Evolutionary conservation across 768 basidiomycete species (phyloP).

Genomic region (Mycena olivaceomarginata): DNA sequence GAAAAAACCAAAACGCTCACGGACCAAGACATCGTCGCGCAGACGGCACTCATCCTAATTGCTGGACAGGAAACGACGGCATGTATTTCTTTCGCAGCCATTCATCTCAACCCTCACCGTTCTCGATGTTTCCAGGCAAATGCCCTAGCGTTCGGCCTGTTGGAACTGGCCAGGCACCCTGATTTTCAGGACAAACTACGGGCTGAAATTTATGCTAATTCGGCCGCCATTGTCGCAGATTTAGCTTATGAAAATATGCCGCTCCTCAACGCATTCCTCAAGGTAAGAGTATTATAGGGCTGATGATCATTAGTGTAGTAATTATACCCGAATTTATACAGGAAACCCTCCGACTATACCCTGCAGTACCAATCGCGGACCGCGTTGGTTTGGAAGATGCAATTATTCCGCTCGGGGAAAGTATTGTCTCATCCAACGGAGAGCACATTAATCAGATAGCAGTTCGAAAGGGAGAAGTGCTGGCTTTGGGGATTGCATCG

Average conservation of each 20-base stretch:
- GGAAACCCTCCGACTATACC: neutral
- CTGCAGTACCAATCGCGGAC: neutral
- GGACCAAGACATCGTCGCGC: too few species aligned
- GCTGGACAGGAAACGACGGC: neutral
- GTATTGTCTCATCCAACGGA: conserved; percentile 1
- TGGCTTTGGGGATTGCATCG: neutral
- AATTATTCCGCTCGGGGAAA: conserved; percentile 12
- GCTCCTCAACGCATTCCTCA: conserved; percentile 16
- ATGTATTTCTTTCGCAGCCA: too few species aligned
- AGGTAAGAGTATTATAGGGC: neutral
- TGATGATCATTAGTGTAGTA: conserved; percentile 4
- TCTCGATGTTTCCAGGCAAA: neutral
- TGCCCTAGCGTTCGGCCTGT: neutral
- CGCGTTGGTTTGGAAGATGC: conserved; percentile 17
- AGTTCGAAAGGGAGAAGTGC: neutral
- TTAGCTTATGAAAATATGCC: too few species aligned
- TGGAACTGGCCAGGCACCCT: conserved; percentile 25
- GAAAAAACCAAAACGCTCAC: too few species aligned
- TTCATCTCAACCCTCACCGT: too few species aligned
- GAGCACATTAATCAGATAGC: neutral
- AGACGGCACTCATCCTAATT: neutral
- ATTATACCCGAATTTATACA: conserved; percentile 26
- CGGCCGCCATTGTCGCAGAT: neutral
- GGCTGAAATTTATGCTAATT: conserved; percentile 20
- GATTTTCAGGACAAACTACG: neutral